These are phyloP conservation scores for Catunica adiposa DNA, from an alignment of 2,329 filamentous ascomycete genomes.

Conservation along the genomic window DNA sequence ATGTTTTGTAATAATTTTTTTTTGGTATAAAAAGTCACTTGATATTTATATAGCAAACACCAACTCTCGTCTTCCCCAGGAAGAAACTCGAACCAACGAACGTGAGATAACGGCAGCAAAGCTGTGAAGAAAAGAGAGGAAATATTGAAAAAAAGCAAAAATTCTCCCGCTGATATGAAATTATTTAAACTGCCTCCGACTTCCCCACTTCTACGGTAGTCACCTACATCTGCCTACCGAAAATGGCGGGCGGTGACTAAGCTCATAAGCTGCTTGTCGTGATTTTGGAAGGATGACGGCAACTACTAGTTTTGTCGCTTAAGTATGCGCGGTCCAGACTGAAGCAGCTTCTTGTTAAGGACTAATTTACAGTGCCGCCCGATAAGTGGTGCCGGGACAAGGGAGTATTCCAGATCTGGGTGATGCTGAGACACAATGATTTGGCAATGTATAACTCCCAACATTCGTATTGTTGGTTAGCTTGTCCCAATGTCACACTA, in stretches of 20 bases:
- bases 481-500: too few relatives aligned
- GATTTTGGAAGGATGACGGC: not conserved
- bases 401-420: too few relatives aligned
- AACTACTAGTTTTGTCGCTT: not conserved
- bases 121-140: not conserved
- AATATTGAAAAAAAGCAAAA: not conserved
- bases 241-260: too few relatives aligned
- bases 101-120: conserved; percentile 1
- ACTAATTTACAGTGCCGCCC: too few relatives aligned
- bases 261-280: not conserved
- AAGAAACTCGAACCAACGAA: conserved; percentile 10
- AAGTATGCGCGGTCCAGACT: not conserved
- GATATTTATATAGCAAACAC: not conserved
- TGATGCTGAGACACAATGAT: too few relatives aligned
- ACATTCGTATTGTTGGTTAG: too few relatives aligned
- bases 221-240: too few relatives aligned
- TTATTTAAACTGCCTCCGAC: not conserved
- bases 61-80: conserved; percentile 5
- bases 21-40: not conserved
- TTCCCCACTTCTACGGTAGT: too few relatives aligned
- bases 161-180: not conserved
- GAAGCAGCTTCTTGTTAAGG: not conserved
- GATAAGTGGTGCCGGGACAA: too few relatives aligned
- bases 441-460: too few relatives aligned
- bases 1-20: not conserved